phyloP scores from a whole-genome alignment of 1,139 yeast genomes.

The Nematodospora anomalae region DNA sequence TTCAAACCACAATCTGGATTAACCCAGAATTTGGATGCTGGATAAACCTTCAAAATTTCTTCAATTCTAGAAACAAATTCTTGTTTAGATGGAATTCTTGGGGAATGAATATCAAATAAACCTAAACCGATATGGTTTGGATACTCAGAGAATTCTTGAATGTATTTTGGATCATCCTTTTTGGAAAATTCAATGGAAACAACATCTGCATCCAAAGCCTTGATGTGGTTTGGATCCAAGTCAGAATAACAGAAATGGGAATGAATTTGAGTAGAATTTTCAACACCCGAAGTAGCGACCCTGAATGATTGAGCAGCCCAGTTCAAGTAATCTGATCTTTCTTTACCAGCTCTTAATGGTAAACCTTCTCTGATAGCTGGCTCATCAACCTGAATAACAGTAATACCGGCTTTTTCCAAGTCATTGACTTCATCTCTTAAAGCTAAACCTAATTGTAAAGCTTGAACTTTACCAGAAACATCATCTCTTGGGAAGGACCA shows the following conservation, averaged over 20 bases:
- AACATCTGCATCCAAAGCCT: slow-evolving; percentile 99
- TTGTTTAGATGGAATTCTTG: slow-evolving; percentile 97
- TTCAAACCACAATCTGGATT: slow-evolving; percentile 99
- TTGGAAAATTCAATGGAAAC: slow-evolving; percentile 98
- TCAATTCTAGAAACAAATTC: slow-evolving; percentile 93
- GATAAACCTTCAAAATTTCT: slow-evolving; percentile 94
- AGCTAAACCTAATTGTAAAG: slow-evolving; percentile 96
- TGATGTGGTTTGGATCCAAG: slow-evolving; percentile 98
- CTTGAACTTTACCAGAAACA: slow-evolving; percentile 89
- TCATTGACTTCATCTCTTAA: slow-evolving; percentile 98
- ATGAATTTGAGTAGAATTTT: slow-evolving; percentile 94
- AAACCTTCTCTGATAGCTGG: slow-evolving; percentile 99
- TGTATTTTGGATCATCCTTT: slow-evolving; percentile 98
- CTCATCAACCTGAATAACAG: slow-evolving; percentile 98
- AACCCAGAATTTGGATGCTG: slow-evolving; percentile 98
- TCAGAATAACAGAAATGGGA: slow-evolving; percentile 99
- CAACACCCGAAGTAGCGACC: slow-evolving; percentile 98
- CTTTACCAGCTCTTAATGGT: slow-evolving; percentile 97
- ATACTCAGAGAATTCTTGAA: slow-evolving; percentile 95
- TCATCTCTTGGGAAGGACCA: slow-evolving; percentile 99
- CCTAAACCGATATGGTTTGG: slow-evolving; percentile 99
- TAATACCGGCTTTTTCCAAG: slow-evolving; percentile 97
- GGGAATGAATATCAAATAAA: slow-evolving; percentile 98
- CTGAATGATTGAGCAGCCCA: slow-evolving; percentile 99
- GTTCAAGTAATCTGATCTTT: slow-evolving; percentile 92